Evolutionary conservation across 768 basidiomycete genomes (phyloP).

Genomic region (Suillus weaverae): DNA sequence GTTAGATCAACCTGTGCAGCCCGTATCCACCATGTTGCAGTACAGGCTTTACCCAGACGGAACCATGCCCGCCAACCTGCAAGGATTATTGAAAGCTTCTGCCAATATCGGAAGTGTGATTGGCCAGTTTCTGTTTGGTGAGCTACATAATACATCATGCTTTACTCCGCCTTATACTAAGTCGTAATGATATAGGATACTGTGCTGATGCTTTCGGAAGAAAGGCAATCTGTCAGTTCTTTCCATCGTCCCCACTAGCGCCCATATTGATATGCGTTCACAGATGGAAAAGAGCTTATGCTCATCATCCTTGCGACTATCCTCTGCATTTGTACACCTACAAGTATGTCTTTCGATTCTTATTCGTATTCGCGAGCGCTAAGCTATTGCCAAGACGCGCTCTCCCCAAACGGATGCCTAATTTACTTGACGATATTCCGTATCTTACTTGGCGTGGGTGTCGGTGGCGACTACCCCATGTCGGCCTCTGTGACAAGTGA

Average conservation of each 20-base stretch:
- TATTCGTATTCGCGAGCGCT: not conserved
- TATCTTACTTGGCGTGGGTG: conserved; percentile 73
- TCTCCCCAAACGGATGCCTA: conserved; percentile 51
- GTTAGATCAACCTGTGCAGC: conserved; percentile 35
- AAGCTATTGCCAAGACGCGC: conserved; percentile 34
- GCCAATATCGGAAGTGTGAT: conserved; percentile 76
- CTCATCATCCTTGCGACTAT: conserved; percentile 80
- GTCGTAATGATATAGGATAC: conserved; percentile 43
- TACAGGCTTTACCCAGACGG: conserved; percentile 58
- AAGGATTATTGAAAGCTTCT: conserved; percentile 64
- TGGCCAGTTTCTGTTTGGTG: conserved; percentile 65
- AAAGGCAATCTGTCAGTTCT: conserved; percentile 57
- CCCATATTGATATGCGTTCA: conserved; percentile 7
- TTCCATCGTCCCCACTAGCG: not conserved
- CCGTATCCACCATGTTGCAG: conserved; percentile 67
- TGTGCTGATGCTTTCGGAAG: conserved; percentile 67
- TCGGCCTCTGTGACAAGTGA: conserved; percentile 69
- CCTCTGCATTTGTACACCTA: conserved; percentile 63
- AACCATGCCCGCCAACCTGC: conserved; percentile 50
- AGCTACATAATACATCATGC: not conserved
- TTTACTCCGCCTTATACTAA: not conserved
- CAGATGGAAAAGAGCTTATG: conserved; percentile 79
- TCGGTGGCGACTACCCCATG: conserved; percentile 83
- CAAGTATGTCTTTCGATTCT: conserved; percentile 34
- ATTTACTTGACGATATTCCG: conserved; percentile 69